A percentile compares a stretch with the other conserved stretches of the same genome.
Evolutionary conservation across 177 flowering plant genomes (phyloP).

Genomic region (Vitis hybrid): DNA sequence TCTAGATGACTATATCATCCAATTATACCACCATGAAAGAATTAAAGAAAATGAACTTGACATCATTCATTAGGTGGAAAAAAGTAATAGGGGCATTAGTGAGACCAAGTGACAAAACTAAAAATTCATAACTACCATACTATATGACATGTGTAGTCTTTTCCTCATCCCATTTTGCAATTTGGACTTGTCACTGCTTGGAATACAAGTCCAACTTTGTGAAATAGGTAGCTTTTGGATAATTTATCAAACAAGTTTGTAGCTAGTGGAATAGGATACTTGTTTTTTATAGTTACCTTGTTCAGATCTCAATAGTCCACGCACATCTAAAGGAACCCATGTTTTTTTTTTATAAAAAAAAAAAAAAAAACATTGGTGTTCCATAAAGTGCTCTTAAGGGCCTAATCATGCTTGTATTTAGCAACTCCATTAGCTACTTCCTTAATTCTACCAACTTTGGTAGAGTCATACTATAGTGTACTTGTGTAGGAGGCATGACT

Average conservation of each 20-base stretch:
- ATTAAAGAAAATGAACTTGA: too few species aligned
- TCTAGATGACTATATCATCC: too few species aligned
- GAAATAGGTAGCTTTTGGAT: not conserved
- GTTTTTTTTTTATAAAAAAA: too few species aligned
- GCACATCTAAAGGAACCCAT: not conserved
- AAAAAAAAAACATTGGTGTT: too few species aligned
- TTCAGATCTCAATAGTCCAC: not conserved
- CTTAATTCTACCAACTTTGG: too few species aligned
- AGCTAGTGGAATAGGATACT: not conserved
- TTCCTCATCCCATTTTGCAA: not conserved
- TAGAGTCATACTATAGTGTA: too few species aligned
- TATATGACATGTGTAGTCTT: not conserved
- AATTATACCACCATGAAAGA: too few species aligned
- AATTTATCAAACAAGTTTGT: not conserved
- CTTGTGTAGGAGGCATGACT: not conserved
- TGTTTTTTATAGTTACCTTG: not conserved
- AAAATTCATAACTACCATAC: not conserved
- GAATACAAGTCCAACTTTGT: not conserved
- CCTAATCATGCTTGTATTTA: too few species aligned
- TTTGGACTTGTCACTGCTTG: not conserved
- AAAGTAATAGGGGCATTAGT: not conserved
- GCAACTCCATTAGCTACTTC: too few species aligned
- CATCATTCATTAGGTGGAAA: too few species aligned
- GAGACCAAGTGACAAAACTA: not conserved
- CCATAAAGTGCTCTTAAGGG: too few species aligned